Evolutionary conservation across 805 yeast species (phyloP).

Genomic region (Monosporozyma servazzii): DNA sequence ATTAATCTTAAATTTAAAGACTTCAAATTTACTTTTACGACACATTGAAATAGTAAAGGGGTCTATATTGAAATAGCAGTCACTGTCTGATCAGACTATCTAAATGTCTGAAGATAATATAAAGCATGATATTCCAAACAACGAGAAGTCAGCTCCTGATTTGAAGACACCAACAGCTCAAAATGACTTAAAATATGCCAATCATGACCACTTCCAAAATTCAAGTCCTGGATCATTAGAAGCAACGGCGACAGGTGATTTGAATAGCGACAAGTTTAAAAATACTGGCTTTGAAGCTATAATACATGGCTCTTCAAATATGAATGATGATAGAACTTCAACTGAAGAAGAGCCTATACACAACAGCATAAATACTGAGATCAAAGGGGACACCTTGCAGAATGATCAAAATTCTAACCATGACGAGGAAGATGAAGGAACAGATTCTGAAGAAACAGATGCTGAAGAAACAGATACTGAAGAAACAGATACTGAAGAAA

Average conservation of each 20-base stretch:
- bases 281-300: background rate
- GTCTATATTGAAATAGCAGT: background rate
- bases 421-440: conserved; percentile 1
- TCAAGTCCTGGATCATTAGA: background rate
- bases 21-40: conserved; percentile 1
- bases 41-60: background rate
- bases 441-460: conserved; percentile 12
- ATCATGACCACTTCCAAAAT: background rate
- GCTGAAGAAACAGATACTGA: conserved; percentile 10
- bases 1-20: background rate
- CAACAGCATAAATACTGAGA: background rate
- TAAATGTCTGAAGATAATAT: background rate
- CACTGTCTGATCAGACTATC: background rate
- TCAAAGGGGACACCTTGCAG: background rate
- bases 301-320: background rate
- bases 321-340: background rate
- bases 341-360: background rate
- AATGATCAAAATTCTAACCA: background rate
- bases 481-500: conserved; percentile 1
- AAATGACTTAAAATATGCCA: background rate
- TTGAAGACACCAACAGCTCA: background rate
- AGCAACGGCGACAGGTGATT: background rate
- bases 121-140: background rate
- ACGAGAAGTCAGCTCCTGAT: background rate
- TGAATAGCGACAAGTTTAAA: background rate